Evolutionary conservation across 495 filamentous ascomycete genomes (phyloP), one percentile per base, ranked within the genome.

Genomic region (Annulohypoxylon stygium): DNA sequence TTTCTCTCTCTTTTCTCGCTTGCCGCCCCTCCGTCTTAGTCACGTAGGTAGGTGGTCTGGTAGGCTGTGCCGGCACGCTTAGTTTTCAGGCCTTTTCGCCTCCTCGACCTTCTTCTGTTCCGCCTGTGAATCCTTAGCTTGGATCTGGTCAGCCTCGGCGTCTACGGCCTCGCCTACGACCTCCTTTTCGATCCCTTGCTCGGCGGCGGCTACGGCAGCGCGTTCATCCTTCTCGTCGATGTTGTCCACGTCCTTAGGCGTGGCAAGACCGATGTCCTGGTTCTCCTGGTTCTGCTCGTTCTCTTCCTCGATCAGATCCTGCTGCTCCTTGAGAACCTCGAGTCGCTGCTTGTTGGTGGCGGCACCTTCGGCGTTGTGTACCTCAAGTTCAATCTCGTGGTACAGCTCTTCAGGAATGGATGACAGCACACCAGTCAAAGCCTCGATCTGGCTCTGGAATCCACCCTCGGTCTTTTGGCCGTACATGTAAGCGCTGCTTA

Each of bases 381-480:
- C 95, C 85, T 98, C 97, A 34, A 99, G 91, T 81, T 99, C 96
- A 69, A 98, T 98, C 83, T 99, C 96, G 85, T 99, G 96, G 91
- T 96, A 98, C 43, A 99, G 89, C 80, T 99, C 96, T 83, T 99
- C 96, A 4, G 96, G 96, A 68, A 99, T 98, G 55, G 91, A 93
- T 30, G 92, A 94, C 34, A 99, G 86, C 14, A 99, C 96, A 18
- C 93, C 91, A 55, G 94, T 93, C 34, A 99, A 88, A 1, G 97
- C 93, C 67, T 98, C 95, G 73, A 98, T 97, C 82, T 98, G 96
- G 33, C 89, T 92, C 20, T 91, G 89, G 78, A 97, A 91, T 76
- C 97, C 93, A 36, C 89, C 86, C 50, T 96, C 77, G 11, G 75
- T 67, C 71, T 79, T 79, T 84, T 97, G 97, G 76, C 96, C 93